phyloP scores from a whole-genome alignment of 495 filamentous ascomycete genomes.

The Trichocladium uniseriatum region DNA sequence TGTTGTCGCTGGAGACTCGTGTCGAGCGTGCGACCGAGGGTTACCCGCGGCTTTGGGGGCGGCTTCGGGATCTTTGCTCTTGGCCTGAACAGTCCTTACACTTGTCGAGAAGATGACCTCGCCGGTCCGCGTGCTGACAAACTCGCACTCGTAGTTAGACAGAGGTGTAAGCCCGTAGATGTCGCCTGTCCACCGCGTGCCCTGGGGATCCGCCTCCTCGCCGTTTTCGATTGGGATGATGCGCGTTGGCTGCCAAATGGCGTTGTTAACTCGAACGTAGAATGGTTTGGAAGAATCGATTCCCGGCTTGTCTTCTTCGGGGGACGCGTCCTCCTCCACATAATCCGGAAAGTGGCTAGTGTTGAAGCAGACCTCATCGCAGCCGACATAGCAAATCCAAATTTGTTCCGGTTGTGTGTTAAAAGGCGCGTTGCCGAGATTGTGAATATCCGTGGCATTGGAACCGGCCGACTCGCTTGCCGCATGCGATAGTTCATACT shows the following conservation, averaged over 20 bases:
- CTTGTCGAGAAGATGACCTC: slow-evolving; percentile 66
- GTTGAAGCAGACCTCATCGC: slow-evolving; percentile 73
- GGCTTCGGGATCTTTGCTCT: slow-evolving; percentile 52
- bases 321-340: slow-evolving; percentile 12
- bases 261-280: slow-evolving; percentile 80
- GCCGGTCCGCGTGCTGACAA: slow-evolving; percentile 64
- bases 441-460: slow-evolving; percentile 66
- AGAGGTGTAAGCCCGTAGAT: slow-evolving; percentile 81
- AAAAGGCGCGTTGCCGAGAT: slow-evolving; percentile 72
- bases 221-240: slow-evolving; percentile 53
- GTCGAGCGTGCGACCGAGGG: slow-evolving; percentile 54
- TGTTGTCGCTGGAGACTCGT: slow-evolving; percentile 82
- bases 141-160: slow-evolving; percentile 78
- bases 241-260: slow-evolving; percentile 74
- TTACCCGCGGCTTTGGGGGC: slow-evolving; percentile 30
- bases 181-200: slow-evolving; percentile 62
- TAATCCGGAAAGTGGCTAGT: slow-evolving; percentile 54
- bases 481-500: slow-evolving; percentile 79
- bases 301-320: slow-evolving; percentile 25
- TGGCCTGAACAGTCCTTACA: slow-evolving; percentile 68
- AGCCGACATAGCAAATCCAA: slow-evolving; percentile 79
- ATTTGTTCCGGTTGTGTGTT: slow-evolving; percentile 62
- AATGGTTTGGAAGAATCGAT: slow-evolving; percentile 66
- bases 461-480: slow-evolving; percentile 62
- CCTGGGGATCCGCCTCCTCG: slow-evolving; percentile 37